Evolutionary conservation across 768 basidiomycete genomes (phyloP).

Genomic region (Tephrocybe rancida): DNA sequence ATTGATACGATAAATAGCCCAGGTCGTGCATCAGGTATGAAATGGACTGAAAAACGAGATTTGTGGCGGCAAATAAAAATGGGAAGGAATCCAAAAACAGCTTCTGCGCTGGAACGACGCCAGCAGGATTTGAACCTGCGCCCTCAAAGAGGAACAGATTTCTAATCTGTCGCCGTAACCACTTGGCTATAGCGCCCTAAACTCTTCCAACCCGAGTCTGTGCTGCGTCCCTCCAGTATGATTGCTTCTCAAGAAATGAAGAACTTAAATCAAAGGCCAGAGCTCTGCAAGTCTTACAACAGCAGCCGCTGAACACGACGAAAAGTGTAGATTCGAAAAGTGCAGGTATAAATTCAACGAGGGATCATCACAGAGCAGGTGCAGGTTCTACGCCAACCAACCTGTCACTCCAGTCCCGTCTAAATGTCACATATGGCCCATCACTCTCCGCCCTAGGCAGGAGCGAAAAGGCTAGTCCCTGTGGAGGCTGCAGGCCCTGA

Average conservation of each 20-base stretch:
- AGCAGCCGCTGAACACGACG: background rate
- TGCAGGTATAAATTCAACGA: no score
- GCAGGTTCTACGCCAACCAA: constrained; percentile 13
- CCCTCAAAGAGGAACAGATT: constrained; percentile 52
- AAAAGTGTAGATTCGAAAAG: no score
- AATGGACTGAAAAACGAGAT: no score
- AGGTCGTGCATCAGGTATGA: no score
- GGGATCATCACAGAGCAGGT: no score
- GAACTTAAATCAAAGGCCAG: no score
- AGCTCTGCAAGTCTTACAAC: no score
- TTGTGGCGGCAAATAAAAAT: no score
- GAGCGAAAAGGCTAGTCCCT: constrained; percentile 9
- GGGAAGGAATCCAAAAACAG: background rate
- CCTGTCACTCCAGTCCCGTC: constrained; percentile 22
- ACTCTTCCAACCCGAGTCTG: background rate
- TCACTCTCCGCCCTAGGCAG: constrained; percentile 7
- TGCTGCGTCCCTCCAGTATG: no score
- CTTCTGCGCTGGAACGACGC: constrained; percentile 32
- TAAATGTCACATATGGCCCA: constrained; percentile 10
- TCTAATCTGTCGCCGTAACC: constrained; percentile 81
- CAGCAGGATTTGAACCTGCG: constrained; percentile 61
- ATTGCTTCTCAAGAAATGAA: no score
- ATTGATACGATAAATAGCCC: no score
- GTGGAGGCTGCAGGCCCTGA: constrained; percentile 14
- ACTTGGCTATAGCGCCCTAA: constrained; percentile 25